A percentile compares a stretch with the other conserved stretches of the same genome.
Conservation (phyloP, 2,329 filamentous ascomycete species). For the Verticillium isaacii region DNA sequence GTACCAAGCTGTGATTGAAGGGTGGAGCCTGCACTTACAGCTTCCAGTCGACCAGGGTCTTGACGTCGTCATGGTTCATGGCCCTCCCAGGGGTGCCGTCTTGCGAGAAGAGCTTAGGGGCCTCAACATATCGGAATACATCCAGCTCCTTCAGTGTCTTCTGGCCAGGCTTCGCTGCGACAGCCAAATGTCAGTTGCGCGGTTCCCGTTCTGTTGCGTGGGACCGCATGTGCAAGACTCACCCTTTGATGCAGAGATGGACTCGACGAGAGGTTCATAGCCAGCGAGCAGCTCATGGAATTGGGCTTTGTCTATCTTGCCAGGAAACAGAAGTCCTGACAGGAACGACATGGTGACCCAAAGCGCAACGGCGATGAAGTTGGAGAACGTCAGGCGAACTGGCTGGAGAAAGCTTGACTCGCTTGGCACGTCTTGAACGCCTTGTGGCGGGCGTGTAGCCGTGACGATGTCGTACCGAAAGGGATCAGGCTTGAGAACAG, state of each 20-base stretch:
- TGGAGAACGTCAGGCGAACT: neutral
- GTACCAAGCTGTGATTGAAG: neutral
- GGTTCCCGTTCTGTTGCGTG: slow-evolving; percentile 3
- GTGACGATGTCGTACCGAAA: neutral
- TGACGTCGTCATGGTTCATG: slow-evolving; percentile 54
- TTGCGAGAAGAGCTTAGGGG: slow-evolving; percentile 40
- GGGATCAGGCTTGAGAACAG: no score
- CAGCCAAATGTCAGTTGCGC: neutral
- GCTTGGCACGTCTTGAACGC: neutral
- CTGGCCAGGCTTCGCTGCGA: slow-evolving; percentile 41
- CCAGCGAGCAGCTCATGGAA: slow-evolving; percentile 30
- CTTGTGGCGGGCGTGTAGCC: neutral
- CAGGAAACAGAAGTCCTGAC: slow-evolving; percentile 5
- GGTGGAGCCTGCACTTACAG: slow-evolving; percentile 43
- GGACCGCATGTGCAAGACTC: slow-evolving; percentile 13
- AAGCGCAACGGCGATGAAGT: neutral
- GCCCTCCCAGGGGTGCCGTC: slow-evolving; percentile 20
- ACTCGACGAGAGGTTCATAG: slow-evolving; percentile 35
- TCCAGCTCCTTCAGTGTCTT: slow-evolving; percentile 55
- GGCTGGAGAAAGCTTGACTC: neutral
- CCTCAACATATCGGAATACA: slow-evolving; percentile 51
- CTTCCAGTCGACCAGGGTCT: slow-evolving; percentile 65
- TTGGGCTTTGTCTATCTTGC: slow-evolving; percentile 21
- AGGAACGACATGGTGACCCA: neutral
- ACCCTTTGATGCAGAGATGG: slow-evolving; percentile 43